Percentiles rank a stretch among this genome's conserved stretches.
These are phyloP conservation scores for Bipolaris gigantea DNA, from an alignment of 2,329 filamentous ascomycete species.

Conservation along the genomic window DNA sequence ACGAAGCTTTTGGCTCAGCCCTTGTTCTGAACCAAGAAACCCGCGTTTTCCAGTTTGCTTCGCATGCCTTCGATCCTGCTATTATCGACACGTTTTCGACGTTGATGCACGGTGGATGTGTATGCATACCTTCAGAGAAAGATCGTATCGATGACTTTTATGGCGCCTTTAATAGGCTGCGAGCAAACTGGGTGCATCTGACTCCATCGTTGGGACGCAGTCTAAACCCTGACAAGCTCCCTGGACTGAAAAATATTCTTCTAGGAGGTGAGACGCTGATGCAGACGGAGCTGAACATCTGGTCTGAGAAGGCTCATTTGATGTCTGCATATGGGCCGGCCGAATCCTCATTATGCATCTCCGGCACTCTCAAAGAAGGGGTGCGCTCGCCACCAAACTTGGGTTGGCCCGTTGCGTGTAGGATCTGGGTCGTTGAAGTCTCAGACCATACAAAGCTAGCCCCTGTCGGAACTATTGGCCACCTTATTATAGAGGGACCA, in stretches of 20 bases:
- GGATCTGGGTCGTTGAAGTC: not conserved
- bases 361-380: not conserved
- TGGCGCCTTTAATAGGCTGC: not conserved
- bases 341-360: not conserved
- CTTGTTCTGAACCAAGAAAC: not conserved
- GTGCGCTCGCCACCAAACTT: not conserved
- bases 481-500: constrained; percentile 61
- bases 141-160: not conserved
- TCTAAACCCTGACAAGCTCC: not conserved
- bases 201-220: not conserved
- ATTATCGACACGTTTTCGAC: not conserved
- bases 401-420: not conserved
- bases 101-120: not conserved
- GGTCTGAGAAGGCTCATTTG: not conserved
- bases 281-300: not conserved
- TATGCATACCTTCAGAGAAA: not conserved
- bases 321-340: not conserved
- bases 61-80: not conserved
- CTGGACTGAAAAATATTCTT: not conserved
- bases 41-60: not conserved
- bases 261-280: not conserved
- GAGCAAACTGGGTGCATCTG: not conserved
- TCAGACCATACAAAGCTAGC: not conserved
- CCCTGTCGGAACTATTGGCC: constrained; percentile 28
- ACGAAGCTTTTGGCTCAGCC: not conserved